Percentiles rank a stretch among this genome's conserved stretches.
Conservation (phyloP, 2,329 filamentous ascomycete species). For the Endothia cerciana region DNA sequence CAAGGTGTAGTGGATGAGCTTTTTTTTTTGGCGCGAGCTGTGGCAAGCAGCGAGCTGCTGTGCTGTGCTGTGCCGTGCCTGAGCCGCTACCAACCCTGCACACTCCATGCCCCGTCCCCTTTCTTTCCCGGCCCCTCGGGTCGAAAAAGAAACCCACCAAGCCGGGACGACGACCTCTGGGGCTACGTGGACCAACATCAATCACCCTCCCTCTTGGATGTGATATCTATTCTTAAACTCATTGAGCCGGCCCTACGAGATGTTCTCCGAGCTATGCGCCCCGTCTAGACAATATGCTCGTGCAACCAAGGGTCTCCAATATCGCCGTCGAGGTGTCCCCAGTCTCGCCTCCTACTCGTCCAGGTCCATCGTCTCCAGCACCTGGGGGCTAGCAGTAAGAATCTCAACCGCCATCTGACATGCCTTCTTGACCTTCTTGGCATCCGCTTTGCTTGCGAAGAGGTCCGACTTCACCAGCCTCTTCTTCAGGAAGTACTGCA, state of each 20-base stretch:
- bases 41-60: constrained; percentile 7
- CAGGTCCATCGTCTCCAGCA: constrained; percentile 16
- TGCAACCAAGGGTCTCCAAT: neutral
- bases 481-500: constrained; percentile 81
- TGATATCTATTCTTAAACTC: too few species aligned
- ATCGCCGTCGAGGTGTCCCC: too few species aligned
- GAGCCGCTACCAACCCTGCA: constrained; percentile 6
- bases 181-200: too few species aligned
- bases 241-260: too few species aligned
- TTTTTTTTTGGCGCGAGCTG: constrained; percentile 26
- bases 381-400: constrained; percentile 37
- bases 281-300: too few species aligned
- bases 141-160: neutral
- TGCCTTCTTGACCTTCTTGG: constrained; percentile 50
- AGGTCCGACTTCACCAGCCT: constrained; percentile 69
- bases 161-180: neutral
- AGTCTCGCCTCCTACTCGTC: constrained; percentile 11
- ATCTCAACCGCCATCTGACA: constrained; percentile 49
- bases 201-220: too few species aligned
- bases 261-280: too few species aligned
- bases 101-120: constrained; percentile 5
- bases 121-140: constrained; percentile 22
- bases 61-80: constrained; percentile 19
- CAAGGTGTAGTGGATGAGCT: constrained; percentile 15
- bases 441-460: constrained; percentile 52